phyloP scores from a whole-genome alignment of 257 asterid genomes.

The Nicotiana tabacum region DNA sequence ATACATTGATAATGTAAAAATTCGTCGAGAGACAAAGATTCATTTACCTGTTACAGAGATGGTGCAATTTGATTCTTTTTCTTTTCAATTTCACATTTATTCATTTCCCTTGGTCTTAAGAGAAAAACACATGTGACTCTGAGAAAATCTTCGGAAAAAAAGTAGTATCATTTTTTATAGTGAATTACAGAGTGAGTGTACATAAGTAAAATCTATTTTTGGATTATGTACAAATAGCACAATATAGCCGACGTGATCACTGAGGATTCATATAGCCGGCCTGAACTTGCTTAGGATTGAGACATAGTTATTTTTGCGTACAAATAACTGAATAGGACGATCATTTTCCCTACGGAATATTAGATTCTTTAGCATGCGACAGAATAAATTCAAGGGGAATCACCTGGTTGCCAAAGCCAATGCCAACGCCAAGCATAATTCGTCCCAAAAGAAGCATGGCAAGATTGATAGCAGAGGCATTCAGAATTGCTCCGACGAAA shows the following conservation, averaged over 20 bases:
- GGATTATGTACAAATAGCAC: not conserved
- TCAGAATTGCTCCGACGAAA: conserved; percentile 58
- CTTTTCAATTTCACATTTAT: not conserved
- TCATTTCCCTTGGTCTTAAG: not conserved
- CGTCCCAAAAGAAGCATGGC: conserved; percentile 75
- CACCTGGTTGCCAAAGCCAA: conserved; percentile 94
- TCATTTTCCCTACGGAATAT: not conserved
- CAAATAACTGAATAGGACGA: not conserved
- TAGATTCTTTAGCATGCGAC: not conserved
- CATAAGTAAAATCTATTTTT: not conserved
- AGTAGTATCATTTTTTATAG: not conserved
- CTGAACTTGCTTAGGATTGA: not conserved
- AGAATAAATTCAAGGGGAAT: not conserved
- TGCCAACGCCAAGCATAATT: conserved; percentile 82
- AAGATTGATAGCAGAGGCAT: conserved; percentile 58
- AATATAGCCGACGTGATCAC: not conserved
- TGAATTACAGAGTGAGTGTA: not conserved
- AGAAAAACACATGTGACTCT: not conserved
- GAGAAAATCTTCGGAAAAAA: not conserved
- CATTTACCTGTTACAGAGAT: not conserved
- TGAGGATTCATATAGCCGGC: not conserved
- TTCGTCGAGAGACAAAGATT: not conserved
- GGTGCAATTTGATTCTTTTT: not conserved
- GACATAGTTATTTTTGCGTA: not conserved
- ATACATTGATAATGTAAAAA: not conserved